Evolutionary conservation across 805 yeast genomes (phyloP), one percentile per base, ranked within the genome.

Genomic region (Pichia deserticola): DNA sequence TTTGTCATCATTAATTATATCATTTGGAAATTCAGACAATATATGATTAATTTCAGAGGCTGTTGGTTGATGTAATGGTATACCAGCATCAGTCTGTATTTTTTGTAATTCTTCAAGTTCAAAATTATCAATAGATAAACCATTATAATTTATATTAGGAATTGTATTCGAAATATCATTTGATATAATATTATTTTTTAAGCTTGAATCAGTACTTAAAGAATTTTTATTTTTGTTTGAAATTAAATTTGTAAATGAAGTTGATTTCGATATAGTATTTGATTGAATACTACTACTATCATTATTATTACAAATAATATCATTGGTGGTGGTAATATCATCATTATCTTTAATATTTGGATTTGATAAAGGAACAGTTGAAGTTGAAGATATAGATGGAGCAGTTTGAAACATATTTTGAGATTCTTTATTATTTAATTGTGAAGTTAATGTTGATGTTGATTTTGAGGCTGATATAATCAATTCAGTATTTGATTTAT

Each of bases 1-100:
- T 13, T 20, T 42, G 5, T 43, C 32, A 29, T 38, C 45, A 9
- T n/a, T 25, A 9, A 37, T 40, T 25, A 15, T 7, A 12, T 34
- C 33, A 7, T 47, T 36, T 3, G 50, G 41, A 38, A 45, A 45
- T 3, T 39, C 48, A 15, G 49, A 29, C 36, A 49, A 30, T 13
- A 49, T 49, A 34, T 49, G 40, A 29, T 32, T 45, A 10, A 49
- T 45, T 34, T 49, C 52, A 30, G 37, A 42, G 7, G 40, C 45
- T 37, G 43, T 44, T 28, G 45, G 42, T 25, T 40, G 49, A 13
- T 38, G 32, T 27, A 34, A 27, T 15, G 30, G 41, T 29, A 36
- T 27, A 25, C 40, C 42, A 20, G 20, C 3, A 7, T n/a, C 47
- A 38, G 30, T 13, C 12, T 36, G 13, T 10, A 36, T 29, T 28